Evolutionary conservation across 129 eudicot species (phyloP).

Genomic region (Pulicaria dysenterica): DNA sequence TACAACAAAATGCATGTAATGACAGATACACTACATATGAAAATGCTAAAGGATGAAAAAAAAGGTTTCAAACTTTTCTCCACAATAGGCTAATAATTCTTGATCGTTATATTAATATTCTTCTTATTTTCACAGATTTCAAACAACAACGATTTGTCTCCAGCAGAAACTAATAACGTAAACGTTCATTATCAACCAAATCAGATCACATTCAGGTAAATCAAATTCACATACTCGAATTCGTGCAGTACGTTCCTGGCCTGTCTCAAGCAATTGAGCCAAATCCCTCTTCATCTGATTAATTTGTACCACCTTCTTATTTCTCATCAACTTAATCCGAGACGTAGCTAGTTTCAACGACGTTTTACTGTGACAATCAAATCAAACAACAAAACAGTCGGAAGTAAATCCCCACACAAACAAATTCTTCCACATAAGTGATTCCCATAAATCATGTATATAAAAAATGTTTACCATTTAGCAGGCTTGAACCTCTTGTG

Average conservation of each 20-base stretch:
- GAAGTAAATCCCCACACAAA: background rate
- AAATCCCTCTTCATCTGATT: conserved; percentile 75
- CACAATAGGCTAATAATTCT: too few relatives aligned
- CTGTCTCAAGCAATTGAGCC: conserved; percentile 77
- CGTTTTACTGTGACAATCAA: conserved; percentile 66
- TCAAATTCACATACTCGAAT: conserved; percentile 59
- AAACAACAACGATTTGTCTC: too few relatives aligned
- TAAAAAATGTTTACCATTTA: conserved; percentile 54
- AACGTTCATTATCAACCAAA: background rate
- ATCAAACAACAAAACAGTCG: background rate
- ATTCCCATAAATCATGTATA: background rate
- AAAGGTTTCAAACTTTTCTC: too few relatives aligned
- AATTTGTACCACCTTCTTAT: conserved; percentile 74
- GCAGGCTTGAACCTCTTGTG: conserved; percentile 80
- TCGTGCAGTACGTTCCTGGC: conserved; percentile 78
- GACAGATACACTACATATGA: too few relatives aligned
- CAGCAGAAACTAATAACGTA: background rate
- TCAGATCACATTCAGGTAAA: background rate
- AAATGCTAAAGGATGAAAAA: too few relatives aligned
- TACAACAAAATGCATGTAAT: too few relatives aligned
- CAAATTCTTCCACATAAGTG: background rate
- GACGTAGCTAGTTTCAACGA: conserved; percentile 74
- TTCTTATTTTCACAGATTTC: too few relatives aligned
- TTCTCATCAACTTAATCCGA: conserved; percentile 76
- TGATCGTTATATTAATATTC: too few relatives aligned